Evolutionary conservation across 257 asterid genomes (phyloP).

Genomic region (Solanum piurae): DNA sequence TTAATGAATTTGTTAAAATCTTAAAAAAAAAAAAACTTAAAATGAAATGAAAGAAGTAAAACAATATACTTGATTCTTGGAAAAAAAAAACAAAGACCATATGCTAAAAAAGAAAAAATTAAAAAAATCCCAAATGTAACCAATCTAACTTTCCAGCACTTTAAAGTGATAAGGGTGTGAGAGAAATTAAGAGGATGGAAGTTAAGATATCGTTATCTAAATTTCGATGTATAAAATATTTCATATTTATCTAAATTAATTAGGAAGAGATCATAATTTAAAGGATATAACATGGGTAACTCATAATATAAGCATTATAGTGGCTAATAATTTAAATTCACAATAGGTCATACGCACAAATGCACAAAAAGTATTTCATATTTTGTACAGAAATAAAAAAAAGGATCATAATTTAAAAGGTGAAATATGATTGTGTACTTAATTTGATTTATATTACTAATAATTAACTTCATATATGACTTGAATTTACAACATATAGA

Average conservation of each 20-base stretch:
- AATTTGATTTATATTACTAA: not conserved
- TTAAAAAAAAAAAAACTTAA: too few relatives aligned
- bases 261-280: too few relatives aligned
- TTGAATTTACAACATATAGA: not conserved
- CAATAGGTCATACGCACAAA: too few relatives aligned
- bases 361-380: not conserved
- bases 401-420: rapidly evolving
- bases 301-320: too few relatives aligned
- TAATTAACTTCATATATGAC: not conserved
- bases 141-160: not conserved
- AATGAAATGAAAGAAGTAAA: not conserved
- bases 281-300: too few relatives aligned
- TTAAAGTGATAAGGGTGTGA: not conserved
- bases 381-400: not conserved
- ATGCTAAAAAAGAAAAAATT: not conserved
- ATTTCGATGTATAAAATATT: not conserved
- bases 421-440: too few relatives aligned
- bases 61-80: not conserved
- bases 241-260: not conserved
- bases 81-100: not conserved
- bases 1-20: too few relatives aligned
- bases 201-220: too few relatives aligned
- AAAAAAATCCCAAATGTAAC: not conserved
- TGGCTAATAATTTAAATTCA: too few relatives aligned
- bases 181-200: not conserved